Percentiles rank a stretch among this genome's conserved stretches.
Conservation (phyloP, 805 yeast genomes). For the Saccharomycopsis fermentans region DNA sequence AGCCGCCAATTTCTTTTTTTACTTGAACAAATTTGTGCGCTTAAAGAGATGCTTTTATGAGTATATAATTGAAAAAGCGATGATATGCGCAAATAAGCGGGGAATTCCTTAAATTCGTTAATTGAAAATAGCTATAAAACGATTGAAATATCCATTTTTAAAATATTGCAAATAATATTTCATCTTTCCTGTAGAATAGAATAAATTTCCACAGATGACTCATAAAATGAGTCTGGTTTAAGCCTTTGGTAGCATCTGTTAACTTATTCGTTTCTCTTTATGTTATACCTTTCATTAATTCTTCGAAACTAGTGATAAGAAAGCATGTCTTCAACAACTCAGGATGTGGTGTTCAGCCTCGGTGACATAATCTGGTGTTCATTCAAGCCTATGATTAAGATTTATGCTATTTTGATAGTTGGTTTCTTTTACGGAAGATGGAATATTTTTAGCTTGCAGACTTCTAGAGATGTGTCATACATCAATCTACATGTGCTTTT, state of each 20-base stretch:
- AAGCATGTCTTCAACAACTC: neutral
- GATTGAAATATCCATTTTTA: neutral
- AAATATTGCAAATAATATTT: neutral
- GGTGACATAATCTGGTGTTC: slow-evolving; percentile 12
- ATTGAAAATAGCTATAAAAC: neutral
- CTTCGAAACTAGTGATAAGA: no score
- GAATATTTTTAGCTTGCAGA: slow-evolving; percentile 54
- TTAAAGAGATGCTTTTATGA: no score
- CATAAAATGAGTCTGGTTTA: neutral
- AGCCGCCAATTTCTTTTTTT: no score
- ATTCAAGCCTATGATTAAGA: slow-evolving; percentile 75
- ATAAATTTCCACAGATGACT: no score
- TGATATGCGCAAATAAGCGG: slow-evolving; percentile 2
- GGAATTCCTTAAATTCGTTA: neutral
- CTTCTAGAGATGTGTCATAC: slow-evolving; percentile 59
- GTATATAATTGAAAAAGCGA: neutral
- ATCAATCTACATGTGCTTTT: slow-evolving; percentile 56
- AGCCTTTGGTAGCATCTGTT: neutral
- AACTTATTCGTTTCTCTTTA: no score
- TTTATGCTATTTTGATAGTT: slow-evolving; percentile 54
- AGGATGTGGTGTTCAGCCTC: neutral
- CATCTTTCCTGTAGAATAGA: no score
- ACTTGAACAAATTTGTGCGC: no score
- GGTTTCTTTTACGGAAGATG: slow-evolving; percentile 57
- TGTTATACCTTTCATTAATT: no score